These are phyloP conservation scores for Leonotis leonurus DNA, from an alignment of 257 asterid genomes.

Conservation along the genomic window DNA sequence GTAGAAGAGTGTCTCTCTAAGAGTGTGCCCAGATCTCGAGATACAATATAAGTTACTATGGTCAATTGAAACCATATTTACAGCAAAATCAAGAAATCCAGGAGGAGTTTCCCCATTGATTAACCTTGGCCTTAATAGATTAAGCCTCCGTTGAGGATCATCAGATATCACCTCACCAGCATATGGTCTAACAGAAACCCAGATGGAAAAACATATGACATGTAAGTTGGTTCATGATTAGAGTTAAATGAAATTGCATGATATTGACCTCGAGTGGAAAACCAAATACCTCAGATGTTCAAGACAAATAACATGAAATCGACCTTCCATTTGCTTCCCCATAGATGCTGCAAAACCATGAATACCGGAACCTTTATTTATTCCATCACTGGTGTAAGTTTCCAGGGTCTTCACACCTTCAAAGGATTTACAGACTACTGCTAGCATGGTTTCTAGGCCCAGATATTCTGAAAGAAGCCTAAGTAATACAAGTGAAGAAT, in stretches of 20 bases:
- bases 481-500: slow-evolving; percentile 20
- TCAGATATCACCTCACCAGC: slow-evolving; percentile 51
- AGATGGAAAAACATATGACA: neutral
- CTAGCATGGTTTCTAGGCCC: slow-evolving; percentile 75
- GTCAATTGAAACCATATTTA: slow-evolving; percentile 72
- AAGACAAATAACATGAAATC: slow-evolving; percentile 54
- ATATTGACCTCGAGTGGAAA: slow-evolving; percentile 3
- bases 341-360: slow-evolving; percentile 49
- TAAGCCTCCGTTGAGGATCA: slow-evolving; percentile 77
- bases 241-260: slow-evolving; percentile 11
- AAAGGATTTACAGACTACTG: slow-evolving; percentile 67
- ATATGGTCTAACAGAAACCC: slow-evolving; percentile 51
- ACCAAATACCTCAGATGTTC: slow-evolving; percentile 51
- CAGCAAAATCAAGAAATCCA: slow-evolving; percentile 94
- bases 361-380: slow-evolving; percentile 43
- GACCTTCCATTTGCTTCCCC: slow-evolving; percentile 46
- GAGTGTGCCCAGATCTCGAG: slow-evolving; percentile 41
- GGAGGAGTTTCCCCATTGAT: slow-evolving; percentile 57
- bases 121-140: slow-evolving; percentile 54
- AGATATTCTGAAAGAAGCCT: slow-evolving; percentile 69
- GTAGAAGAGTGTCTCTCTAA: slow-evolving; percentile 85
- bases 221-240: neutral
- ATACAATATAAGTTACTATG: slow-evolving; percentile 25
- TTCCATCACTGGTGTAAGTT: slow-evolving; percentile 54
- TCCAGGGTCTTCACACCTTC: slow-evolving; percentile 56